These are phyloP conservation scores for Niebla homalea DNA, from an alignment of 495 filamentous ascomycete genomes.

Conservation along the genomic window DNA sequence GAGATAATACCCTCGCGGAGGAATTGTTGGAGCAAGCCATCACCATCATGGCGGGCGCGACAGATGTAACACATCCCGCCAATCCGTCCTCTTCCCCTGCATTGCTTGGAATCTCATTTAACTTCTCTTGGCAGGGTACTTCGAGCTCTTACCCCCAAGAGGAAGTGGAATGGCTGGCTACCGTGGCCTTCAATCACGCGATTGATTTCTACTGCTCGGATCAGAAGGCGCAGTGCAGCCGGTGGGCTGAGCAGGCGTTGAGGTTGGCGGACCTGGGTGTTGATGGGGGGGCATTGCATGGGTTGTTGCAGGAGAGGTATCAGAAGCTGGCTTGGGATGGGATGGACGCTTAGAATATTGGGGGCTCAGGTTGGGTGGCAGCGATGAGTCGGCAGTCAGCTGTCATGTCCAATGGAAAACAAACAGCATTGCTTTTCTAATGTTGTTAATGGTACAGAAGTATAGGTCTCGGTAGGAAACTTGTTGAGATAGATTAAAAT, in stretches of 20 bases:
- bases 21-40: slow-evolving; percentile 45
- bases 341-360: too few species aligned
- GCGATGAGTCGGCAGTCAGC: too few species aligned
- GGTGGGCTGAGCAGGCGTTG: slow-evolving; percentile 56
- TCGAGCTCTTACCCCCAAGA: slow-evolving; percentile 43
- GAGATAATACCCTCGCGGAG: slow-evolving; percentile 28
- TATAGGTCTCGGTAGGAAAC: too few species aligned
- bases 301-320: slow-evolving; percentile 40
- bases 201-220: slow-evolving; percentile 53
- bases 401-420: too few species aligned
- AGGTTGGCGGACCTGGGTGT: slow-evolving; percentile 42
- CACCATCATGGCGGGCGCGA: slow-evolving; percentile 30
- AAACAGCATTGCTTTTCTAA: too few species aligned
- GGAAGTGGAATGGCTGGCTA: slow-evolving; percentile 69
- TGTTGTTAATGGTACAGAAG: too few species aligned
- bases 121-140: slow-evolving; percentile 13
- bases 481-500: too few species aligned
- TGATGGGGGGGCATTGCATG: slow-evolving; percentile 38
- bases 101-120: neutral
- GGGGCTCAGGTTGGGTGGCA: too few species aligned
- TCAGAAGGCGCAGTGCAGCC: slow-evolving; percentile 41
- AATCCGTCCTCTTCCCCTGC: too few species aligned
- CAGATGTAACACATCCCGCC: slow-evolving; percentile 1
- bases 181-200: slow-evolving; percentile 59
- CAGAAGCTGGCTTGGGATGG: slow-evolving; percentile 34